These are phyloP conservation scores for Calocera viscosa DNA, from an alignment of 768 basidiomycete genomes.

Conservation along the genomic window DNA sequence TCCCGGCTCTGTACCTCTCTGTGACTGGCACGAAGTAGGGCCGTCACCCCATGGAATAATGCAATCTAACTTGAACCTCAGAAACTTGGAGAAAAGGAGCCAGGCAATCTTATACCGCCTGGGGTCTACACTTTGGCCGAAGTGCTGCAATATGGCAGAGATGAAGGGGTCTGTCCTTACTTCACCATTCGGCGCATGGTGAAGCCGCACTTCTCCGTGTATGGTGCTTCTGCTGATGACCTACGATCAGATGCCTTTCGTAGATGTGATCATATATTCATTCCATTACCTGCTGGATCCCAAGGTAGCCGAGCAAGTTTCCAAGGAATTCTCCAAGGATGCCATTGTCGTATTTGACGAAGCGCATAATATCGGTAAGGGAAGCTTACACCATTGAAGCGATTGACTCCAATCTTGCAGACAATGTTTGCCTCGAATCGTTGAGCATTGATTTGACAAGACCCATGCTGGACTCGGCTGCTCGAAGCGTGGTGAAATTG, in stretches of 20 bases:
- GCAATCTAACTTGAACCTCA: slow-evolving; percentile 27
- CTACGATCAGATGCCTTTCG: slow-evolving; percentile 69
- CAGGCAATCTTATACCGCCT: slow-evolving; percentile 65
- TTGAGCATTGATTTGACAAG: slow-evolving; percentile 92
- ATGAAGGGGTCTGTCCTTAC: slow-evolving; percentile 83
- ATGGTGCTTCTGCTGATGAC: not conserved
- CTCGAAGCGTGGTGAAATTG: slow-evolving; percentile 71
- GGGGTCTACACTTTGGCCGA: slow-evolving; percentile 95
- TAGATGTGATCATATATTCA: slow-evolving; percentile 93
- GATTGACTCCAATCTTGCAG: slow-evolving; percentile 28
- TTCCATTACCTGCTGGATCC: slow-evolving; percentile 98
- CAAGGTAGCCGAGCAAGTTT: slow-evolving; percentile 98
- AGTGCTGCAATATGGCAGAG: slow-evolving; percentile 73
- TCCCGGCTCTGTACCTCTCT: slow-evolving; percentile 83
- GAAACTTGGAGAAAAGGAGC: slow-evolving; percentile 72
- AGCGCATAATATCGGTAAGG: slow-evolving; percentile 91
- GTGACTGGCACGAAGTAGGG: slow-evolving; percentile 86
- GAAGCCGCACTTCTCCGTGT: slow-evolving; percentile 20
- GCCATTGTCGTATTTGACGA: slow-evolving; percentile 99
- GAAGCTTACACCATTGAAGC: slow-evolving; percentile 2
- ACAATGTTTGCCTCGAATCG: slow-evolving; percentile 98
- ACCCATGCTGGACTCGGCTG: slow-evolving; percentile 93
- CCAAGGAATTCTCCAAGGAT: slow-evolving; percentile 93
- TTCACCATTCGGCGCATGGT: slow-evolving; percentile 96
- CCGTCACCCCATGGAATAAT: slow-evolving; percentile 1